These are phyloP conservation scores for Elaeis oleifera DNA, from an alignment of 202 grass and related monocot genomes.

Conservation along the genomic window DNA sequence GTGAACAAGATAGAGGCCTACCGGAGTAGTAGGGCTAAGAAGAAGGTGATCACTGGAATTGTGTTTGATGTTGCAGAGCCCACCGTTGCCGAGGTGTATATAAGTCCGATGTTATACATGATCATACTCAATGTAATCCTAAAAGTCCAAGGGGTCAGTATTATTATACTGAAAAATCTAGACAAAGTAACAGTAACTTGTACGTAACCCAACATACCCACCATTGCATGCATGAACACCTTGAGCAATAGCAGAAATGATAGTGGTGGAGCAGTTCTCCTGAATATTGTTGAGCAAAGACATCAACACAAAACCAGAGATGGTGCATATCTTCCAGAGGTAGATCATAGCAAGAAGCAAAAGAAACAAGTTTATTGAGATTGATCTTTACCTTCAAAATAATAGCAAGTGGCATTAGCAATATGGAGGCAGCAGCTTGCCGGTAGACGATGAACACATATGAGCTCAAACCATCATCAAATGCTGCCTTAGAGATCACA, in stretches of 20 bases:
- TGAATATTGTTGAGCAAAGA: conserved; percentile 9
- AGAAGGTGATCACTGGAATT: conserved; percentile 66
- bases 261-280: conserved; percentile 42
- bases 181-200: no score
- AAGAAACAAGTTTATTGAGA: not conserved
- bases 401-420: conserved; percentile 41
- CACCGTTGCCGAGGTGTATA: conserved; percentile 58
- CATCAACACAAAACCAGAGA: no score
- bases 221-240: conserved; percentile 44
- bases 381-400: conserved; percentile 37
- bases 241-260: conserved; percentile 30
- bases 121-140: conserved; percentile 61
- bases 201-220: conserved; percentile 31
- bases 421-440: conserved; percentile 39
- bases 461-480: conserved; percentile 66
- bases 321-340: no score
- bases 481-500: conserved; percentile 48
- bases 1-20: conserved; percentile 7
- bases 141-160: not conserved
- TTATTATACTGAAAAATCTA: no score
- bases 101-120: conserved; percentile 48
- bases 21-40: conserved; percentile 53
- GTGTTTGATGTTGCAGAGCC: conserved; percentile 51
- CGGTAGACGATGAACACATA: conserved; percentile 66
- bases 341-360: not conserved